These are phyloP conservation scores for Leccinum laetum DNA, from an alignment of 1,284 basidiomycete genomes.

Conservation along the genomic window DNA sequence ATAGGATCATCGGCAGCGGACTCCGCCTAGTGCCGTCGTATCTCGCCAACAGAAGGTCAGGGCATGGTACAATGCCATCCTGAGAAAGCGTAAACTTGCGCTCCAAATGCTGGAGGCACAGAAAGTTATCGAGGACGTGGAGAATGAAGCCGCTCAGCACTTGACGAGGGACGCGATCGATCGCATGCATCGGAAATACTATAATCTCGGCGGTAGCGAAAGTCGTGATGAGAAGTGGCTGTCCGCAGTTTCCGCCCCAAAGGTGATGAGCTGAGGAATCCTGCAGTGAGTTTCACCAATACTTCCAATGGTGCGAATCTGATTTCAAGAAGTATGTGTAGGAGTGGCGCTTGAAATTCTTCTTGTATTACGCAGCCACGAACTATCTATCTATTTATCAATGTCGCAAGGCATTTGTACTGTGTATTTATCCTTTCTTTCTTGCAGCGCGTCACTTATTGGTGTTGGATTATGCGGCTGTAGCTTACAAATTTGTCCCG, in stretches of 20 bases:
- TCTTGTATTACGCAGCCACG: background rate
- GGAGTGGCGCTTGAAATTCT: background rate
- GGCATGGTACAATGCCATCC: background rate
- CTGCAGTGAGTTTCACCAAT: background rate
- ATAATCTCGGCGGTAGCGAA: background rate
- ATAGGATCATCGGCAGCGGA: background rate
- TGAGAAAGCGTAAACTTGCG: background rate
- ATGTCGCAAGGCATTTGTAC: background rate
- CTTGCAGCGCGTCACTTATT: background rate
- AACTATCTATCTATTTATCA: background rate
- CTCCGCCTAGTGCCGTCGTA: background rate
- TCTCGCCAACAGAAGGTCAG: background rate
- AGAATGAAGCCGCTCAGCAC: background rate
- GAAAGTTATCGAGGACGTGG: background rate
- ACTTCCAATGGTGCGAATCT: background rate
- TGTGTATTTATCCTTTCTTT: background rate
- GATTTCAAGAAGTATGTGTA: background rate
- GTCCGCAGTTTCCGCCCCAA: background rate
- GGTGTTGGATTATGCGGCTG: too few species aligned
- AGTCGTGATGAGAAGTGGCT: background rate
- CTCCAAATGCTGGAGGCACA: background rate
- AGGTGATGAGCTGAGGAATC: background rate
- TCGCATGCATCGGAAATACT: background rate
- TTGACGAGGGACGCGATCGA: background rate
- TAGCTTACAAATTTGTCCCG: too few species aligned